Conservation (phyloP, 2,329 filamentous ascomycete species). For the Diaporthe sp. region DNA sequence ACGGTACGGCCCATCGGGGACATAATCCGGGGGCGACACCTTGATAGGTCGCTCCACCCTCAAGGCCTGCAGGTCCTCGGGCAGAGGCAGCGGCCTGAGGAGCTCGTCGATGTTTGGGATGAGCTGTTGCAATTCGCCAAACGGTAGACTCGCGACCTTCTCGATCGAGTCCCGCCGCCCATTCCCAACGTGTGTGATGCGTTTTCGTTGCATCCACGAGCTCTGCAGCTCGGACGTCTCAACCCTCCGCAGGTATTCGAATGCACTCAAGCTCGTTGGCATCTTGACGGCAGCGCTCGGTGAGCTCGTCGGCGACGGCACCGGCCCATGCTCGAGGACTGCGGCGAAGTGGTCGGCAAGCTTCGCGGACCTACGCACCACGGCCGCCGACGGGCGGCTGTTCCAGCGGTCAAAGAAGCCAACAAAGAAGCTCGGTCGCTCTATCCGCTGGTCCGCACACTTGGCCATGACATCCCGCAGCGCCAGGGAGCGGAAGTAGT, state of each 20-base stretch:
- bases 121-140: constrained; percentile 44
- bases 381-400: constrained; percentile 49
- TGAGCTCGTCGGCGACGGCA: constrained; percentile 31
- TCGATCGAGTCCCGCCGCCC: constrained; percentile 31
- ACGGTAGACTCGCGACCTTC: constrained; percentile 44
- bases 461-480: constrained; percentile 51
- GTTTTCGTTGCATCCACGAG: constrained; percentile 48
- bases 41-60: constrained; percentile 41
- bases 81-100: constrained; percentile 41
- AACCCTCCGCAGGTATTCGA: constrained; percentile 52
- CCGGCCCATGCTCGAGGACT: constrained; percentile 50
- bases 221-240: constrained; percentile 51
- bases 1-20: constrained; percentile 44
- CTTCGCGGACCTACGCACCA: constrained; percentile 53
- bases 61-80: constrained; percentile 40
- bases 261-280: constrained; percentile 49
- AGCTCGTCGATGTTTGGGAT: constrained; percentile 46
- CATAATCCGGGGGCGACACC: constrained; percentile 45
- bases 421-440: constrained; percentile 52
- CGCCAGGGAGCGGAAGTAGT: constrained; percentile 57
- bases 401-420: constrained; percentile 55
- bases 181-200: constrained; percentile 42
- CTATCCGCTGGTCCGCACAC: constrained; percentile 49
- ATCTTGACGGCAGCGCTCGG: constrained; percentile 22
- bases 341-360: constrained; percentile 54